Base-by-base conservation (phyloP, 345 rosid species). In the Mallotus nudiflorus region DNA sequence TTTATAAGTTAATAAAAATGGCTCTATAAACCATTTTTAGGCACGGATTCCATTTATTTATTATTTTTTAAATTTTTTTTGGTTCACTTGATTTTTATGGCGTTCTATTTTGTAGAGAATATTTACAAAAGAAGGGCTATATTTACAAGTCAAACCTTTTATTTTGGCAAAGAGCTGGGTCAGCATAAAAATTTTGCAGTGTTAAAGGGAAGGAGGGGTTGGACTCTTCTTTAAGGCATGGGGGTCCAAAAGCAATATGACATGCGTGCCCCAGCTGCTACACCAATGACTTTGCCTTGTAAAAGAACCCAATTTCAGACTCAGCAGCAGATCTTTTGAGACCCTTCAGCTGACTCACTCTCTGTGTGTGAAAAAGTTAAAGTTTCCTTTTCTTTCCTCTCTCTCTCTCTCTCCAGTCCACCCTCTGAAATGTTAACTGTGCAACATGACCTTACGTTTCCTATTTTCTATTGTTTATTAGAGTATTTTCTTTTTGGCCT, bases 71-170 rank as follows among this genome's bases (percentile, higher is more conserved):
- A n/a, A n/a, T n/a, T 55, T 20, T 50, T 19, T 33, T 33, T 33
- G 37, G 3, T 33, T 2, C 37, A 3, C 6, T 33, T 3, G 37
- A 45, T 6, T 42, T 50, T 4, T 3, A 6, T 62, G 9, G 19
- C 14, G 8, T 24, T 49, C 8, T 42, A 42, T 12, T 61, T 9
- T 40, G 2, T 5, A 3, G 22, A 64, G 25, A 29, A 9, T 12
- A 18, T 1, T 65, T 0, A 2, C 31, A 18, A 27, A 27, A 24
- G 15, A 33, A 18, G n/a, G 29, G 35, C 73, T 37, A 35, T 24
- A 56, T 65, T 73, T 37, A 69, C 69, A 79, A 74, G 91, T 85
- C 87, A 85, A 87, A 87, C 77, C 88, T 84, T 85, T 82, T 75
- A 54, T 49, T 48, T 31, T 33, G 55, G 28, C 6, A 46, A 52